Base-by-base conservation (phyloP, 202 grass and related monocot genomes). In the Cymbopogon flexuosus region DNA sequence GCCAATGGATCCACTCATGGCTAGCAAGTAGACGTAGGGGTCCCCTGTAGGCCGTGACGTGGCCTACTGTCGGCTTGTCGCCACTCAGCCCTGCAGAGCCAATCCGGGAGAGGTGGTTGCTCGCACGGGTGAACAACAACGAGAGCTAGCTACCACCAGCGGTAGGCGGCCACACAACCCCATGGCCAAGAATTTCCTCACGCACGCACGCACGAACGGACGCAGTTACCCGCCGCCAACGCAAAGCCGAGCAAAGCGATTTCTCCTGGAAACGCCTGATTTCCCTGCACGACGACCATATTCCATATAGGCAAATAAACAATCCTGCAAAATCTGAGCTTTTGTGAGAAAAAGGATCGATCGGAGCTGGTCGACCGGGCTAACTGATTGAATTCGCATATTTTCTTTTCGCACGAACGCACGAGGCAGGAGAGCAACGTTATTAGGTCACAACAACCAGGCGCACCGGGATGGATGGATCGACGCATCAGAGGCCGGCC, bases 161-260 rank as follows among this genome's bases (percentile, higher is more conserved):
- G 56, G 15, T 24, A 12, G 57, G 57, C 57, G 15, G 8, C 11
- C 42, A 45, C 42, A 45, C 42, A 11, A 8, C 9, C 4, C 37
- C 0, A 2, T 45, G 43, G 43, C 14, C 70, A 33, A 54, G 16
- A 54, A 73, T 21, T 70, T 71, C 78, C 10, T 70, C 8, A 70
- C 2, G 37, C 67, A 41, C 12, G 43, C 42, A 41, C 12, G 43
- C 10, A 47, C 45, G 45, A 3, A 47, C 45, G 14, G 4, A 46
- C 31, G 31, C 72, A 58, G 39, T 73, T 72, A 7, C 79, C 68
- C 11, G 68, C 79, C 79, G 79, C 68, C 54, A 36, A 82, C 42
- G 79, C 79, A 81, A 72, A 62, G 11, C 35, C 36, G 43, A 19
- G 16, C 4, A 6, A n/a, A 27, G 22, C 54, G 57, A 19, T 30